Conservation (phyloP, 345 rosid species). For the Xanthoceras sorbifolium region DNA sequence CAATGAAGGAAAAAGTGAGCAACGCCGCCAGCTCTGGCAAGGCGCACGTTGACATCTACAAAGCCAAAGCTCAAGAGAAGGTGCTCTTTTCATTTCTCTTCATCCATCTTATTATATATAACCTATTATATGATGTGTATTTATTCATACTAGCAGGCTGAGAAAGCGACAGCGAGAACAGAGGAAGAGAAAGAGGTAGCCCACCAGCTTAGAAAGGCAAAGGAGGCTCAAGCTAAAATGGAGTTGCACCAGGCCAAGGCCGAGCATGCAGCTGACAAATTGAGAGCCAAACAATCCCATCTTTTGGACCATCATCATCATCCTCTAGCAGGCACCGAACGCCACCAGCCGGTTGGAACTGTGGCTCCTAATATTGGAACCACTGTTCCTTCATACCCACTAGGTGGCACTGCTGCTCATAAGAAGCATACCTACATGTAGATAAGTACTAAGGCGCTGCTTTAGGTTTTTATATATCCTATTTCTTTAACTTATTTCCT, state of each 20-base stretch:
- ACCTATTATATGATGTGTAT: too few species aligned
- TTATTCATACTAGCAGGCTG: constrained; percentile 31
- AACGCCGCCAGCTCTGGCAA: constrained; percentile 67
- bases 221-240: constrained; percentile 70
- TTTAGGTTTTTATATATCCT: too few species aligned
- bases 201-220: constrained; percentile 54
- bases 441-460: not conserved
- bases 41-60: constrained; percentile 50
- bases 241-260: constrained; percentile 72
- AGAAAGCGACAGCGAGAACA: constrained; percentile 55
- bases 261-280: constrained; percentile 48
- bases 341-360: constrained; percentile 31
- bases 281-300: constrained; percentile 30
- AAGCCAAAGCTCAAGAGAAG: constrained; percentile 62
- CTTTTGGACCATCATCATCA: constrained; percentile 16
- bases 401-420: constrained; percentile 27
- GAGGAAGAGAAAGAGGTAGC: constrained; percentile 60
- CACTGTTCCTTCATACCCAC: constrained; percentile 25
- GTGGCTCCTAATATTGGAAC: constrained; percentile 22
- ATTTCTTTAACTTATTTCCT: too few species aligned
- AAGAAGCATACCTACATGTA: constrained; percentile 14
- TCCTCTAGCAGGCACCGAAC: constrained; percentile 9
- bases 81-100: constrained; percentile 8
- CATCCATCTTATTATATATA: not conserved
- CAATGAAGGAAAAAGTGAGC: constrained; percentile 61